Evolutionary conservation across 305 asterid species (phyloP).

Genomic region (Fraxinus ornus): DNA sequence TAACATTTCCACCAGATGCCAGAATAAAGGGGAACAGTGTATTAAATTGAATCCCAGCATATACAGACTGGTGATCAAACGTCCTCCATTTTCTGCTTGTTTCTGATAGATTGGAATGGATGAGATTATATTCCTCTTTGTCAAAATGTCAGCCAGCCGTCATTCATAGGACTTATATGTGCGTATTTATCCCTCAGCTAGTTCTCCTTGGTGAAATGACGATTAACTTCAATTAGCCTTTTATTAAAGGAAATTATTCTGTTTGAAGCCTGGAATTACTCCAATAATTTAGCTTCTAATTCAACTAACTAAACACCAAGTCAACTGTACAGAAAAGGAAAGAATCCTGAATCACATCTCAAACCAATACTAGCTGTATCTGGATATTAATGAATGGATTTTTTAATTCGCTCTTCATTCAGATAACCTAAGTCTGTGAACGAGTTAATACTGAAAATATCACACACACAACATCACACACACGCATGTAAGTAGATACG

Average conservation of each 20-base stretch:
- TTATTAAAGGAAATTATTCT: background rate
- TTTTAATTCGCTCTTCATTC: background rate
- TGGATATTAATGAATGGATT: background rate
- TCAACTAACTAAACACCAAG: background rate
- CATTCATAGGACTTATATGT: background rate
- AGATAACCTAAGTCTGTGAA: background rate
- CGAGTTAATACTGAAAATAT: background rate
- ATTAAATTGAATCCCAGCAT: background rate
- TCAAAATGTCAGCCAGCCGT: background rate
- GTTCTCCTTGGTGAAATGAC: background rate
- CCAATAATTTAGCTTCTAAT: background rate
- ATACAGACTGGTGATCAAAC: background rate
- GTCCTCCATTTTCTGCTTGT: background rate
- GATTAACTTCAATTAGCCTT: background rate
- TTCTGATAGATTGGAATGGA: background rate
- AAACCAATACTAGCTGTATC: background rate
- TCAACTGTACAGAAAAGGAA: background rate
- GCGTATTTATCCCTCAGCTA: background rate
- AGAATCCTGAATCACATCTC: background rate
- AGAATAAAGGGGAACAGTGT: background rate
- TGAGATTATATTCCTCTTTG: background rate
- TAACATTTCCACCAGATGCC: background rate
- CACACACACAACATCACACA: background rate
- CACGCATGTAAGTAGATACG: background rate
- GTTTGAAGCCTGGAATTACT: background rate